These are phyloP conservation scores for Pyricularia sp. DNA, from an alignment of 2,329 filamentous ascomycete genomes.

Conservation along the genomic window DNA sequence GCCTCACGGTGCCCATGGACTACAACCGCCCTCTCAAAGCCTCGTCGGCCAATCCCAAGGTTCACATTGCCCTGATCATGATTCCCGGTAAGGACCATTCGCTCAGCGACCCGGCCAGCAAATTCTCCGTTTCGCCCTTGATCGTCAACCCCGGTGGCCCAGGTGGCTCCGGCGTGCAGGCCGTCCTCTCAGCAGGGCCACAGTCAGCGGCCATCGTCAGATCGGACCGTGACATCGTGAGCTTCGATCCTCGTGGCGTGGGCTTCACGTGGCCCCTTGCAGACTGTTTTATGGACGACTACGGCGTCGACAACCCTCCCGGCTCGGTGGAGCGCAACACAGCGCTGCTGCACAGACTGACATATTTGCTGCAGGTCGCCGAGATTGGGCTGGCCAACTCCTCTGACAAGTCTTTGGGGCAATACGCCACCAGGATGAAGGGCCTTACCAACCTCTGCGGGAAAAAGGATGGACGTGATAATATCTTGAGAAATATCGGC, in stretches of 20 bases:
- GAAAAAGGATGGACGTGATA: conserved; percentile 17
- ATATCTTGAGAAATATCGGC: conserved; percentile 22
- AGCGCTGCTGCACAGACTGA: conserved; percentile 21
- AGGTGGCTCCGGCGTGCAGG: conserved; percentile 27
- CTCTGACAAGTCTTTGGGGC: conserved; percentile 20
- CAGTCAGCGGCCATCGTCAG: conserved; percentile 27
- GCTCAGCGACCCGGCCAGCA: conserved; percentile 17
- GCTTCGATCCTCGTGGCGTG: conserved; percentile 38
- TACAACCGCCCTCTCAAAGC: conserved; percentile 27
- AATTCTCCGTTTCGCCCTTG: conserved; percentile 30
- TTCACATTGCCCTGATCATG: conserved; percentile 30
- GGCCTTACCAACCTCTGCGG: conserved; percentile 23
- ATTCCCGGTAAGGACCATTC: conserved; percentile 26
- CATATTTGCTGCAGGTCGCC: conserved; percentile 20
- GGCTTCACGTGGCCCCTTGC: conserved; percentile 27
- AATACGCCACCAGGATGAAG: conserved; percentile 17
- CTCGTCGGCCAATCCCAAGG: conserved; percentile 19
- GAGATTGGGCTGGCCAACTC: conserved; percentile 25
- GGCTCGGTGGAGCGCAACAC: conserved; percentile 13
- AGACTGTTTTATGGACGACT: conserved; percentile 25
- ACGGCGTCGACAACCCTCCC: conserved; percentile 1
- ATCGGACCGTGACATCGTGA: conserved; percentile 30
- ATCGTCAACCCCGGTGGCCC: conserved; percentile 36
- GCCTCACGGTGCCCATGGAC: conserved; percentile 32
- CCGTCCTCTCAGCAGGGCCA: conserved; percentile 17